Evolutionary conservation across 2,329 filamentous ascomycete species (phyloP), one percentile per base, ranked within the genome.

Genomic region (Talaromyces sp.): DNA sequence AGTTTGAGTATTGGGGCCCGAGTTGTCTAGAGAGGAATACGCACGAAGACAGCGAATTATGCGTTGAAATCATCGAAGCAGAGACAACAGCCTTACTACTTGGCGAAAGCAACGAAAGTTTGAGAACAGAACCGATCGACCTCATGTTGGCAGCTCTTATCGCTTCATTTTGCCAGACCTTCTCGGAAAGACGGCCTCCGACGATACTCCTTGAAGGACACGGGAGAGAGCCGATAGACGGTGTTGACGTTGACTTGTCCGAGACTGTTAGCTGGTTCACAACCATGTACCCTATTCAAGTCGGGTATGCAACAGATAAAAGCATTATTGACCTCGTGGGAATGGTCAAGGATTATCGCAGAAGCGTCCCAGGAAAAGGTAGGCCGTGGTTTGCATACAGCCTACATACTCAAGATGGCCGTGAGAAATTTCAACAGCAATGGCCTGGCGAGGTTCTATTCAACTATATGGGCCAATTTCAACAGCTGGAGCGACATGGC

Each of bases 401-500:
- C 28, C 19, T 36, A 22, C 44, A 49, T 27, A 22, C 27, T 30
- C 19, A 53, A 9, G 32, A 36, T 27, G 57, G 33, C 11, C 25
- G 27, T 22, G 44, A 19, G 5, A 33, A 17, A 4, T 59, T 59
- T 36, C 15, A 27, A 42, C 28, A 51, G 9, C 42, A 52, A n/a
- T 42, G 27, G n/a, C 42, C 47, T 11, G 36, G 36, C 8, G 57
- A 59, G 11, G 11, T 59, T 28, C 25, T 42, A 39, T 55, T 55
- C n/a, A 57, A 61, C 28, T 49, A 61, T 19, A 25, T 57, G 28
- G 59, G 59, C 6, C 36, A 42, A 30, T 57, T 44, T 28, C 51
- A 61, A 32, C 52, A 56, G 27, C 15, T 59, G 4, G 78, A 81
- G 59, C 69, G 77, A 60, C 67, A 73, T 5, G 76, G 78, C 10